A percentile compares a stretch with the other conserved stretches of the same genome.
These are phyloP conservation scores for Fraxinus paxiana DNA, from an alignment of 305 asterid genomes.

Conservation along the genomic window DNA sequence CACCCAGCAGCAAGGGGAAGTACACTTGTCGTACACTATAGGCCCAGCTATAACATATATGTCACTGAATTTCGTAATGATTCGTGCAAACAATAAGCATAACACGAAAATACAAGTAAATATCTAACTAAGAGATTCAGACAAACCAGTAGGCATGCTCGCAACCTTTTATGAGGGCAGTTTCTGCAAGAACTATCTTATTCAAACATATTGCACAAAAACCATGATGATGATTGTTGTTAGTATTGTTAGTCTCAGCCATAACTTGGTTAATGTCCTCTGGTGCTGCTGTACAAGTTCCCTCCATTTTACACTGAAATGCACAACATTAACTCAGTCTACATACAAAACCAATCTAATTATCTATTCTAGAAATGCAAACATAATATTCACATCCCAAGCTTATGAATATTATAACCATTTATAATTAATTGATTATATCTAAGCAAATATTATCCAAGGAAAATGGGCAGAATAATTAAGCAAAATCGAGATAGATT, in stretches of 20 bases:
- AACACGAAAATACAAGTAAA: background rate
- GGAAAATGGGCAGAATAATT: background rate
- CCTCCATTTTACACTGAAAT: conserved; percentile 36
- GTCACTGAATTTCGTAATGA: background rate
- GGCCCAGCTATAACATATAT: background rate
- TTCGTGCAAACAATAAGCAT: background rate
- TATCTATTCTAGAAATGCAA: conserved; percentile 1
- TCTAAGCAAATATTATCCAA: background rate
- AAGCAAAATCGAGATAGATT: background rate
- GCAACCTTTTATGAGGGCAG: conserved; percentile 89
- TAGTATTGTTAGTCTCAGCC: conserved; percentile 28
- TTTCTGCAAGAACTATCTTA: conserved; percentile 63
- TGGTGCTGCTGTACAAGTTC: conserved; percentile 26
- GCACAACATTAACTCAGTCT: conserved; percentile 20
- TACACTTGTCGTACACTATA: background rate
- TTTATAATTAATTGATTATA: background rate
- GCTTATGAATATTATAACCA: background rate
- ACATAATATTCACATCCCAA: background rate
- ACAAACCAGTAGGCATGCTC: conserved; percentile 93
- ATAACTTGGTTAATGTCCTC: conserved; percentile 35
- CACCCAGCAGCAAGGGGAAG: background rate
- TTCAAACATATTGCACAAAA: conserved; percentile 67
- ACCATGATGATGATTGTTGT: conserved; percentile 44
- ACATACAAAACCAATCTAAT: conserved; percentile 5
- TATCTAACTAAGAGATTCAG: conserved; percentile 25